These are phyloP conservation scores for Colletotrichum chrysophilum DNA, from an alignment of 2,329 filamentous ascomycete genomes.

Conservation along the genomic window DNA sequence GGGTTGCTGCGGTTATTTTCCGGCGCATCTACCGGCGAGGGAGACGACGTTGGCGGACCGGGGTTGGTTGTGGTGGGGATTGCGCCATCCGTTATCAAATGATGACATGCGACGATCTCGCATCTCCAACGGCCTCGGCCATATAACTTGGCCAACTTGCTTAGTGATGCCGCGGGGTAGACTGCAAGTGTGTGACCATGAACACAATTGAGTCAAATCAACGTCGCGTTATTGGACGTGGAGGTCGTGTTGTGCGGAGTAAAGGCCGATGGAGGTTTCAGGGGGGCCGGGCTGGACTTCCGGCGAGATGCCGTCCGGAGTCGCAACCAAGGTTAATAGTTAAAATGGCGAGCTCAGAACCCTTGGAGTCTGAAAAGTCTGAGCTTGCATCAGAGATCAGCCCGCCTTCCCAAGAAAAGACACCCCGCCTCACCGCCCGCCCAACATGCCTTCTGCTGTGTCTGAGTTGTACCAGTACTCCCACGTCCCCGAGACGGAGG, in stretches of 20 bases:
- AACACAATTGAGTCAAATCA: background rate
- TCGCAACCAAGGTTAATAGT: background rate
- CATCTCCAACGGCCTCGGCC: background rate
- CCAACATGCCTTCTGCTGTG: slow-evolving; percentile 36
- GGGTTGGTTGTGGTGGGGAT: slow-evolving; percentile 2
- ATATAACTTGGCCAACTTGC: background rate
- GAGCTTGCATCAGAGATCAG: background rate
- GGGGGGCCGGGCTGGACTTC: background rate
- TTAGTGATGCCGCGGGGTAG: slow-evolving; percentile 10
- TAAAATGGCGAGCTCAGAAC: slow-evolving; percentile 19
- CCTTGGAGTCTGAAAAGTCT: background rate
- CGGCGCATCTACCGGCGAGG: background rate
- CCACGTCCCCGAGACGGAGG: slow-evolving; percentile 40
- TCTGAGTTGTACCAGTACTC: slow-evolving; percentile 35
- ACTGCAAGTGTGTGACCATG: background rate
- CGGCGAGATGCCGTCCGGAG: background rate
- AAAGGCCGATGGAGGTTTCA: background rate
- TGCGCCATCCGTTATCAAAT: slow-evolving; percentile 23
- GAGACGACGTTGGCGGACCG: background rate
- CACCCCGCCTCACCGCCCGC: background rate
- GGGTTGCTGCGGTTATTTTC: background rate
- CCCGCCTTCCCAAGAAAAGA: background rate
- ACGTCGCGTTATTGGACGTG: background rate
- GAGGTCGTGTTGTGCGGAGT: background rate
- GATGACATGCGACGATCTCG: slow-evolving; percentile 16